These are phyloP conservation scores for Polysphondylium violaceum DNA, from an alignment of 78 protist genomes.

Conservation along the genomic window DNA sequence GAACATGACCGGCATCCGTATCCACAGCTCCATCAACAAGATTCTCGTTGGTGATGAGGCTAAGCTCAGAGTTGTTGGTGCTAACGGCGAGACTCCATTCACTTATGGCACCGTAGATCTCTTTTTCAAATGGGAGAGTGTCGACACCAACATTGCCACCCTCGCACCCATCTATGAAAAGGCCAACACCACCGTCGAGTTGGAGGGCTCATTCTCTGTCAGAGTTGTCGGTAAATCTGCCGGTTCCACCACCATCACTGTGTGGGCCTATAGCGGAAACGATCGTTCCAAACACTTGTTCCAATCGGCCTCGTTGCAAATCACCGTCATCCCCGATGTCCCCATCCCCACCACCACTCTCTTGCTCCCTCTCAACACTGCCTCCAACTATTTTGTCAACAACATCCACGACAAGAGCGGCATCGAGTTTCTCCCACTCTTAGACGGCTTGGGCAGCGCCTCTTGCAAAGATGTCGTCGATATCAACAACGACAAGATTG, in stretches of 20 bases:
- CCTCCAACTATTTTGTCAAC: neutral
- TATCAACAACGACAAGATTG: constrained; percentile 17
- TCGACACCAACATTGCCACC: constrained; percentile 31
- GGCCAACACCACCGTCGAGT: constrained; percentile 55
- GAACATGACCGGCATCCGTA: constrained; percentile 66
- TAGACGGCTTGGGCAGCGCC: neutral
- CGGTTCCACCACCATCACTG: constrained; percentile 43
- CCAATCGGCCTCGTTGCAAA: constrained; percentile 37
- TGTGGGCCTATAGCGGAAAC: constrained; percentile 48
- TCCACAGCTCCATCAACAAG: constrained; percentile 56
- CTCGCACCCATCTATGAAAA: constrained; percentile 44
- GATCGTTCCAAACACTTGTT: constrained; percentile 23
- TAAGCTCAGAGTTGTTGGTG: constrained; percentile 64
- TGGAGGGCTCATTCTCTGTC: constrained; percentile 57
- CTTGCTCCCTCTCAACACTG: constrained; percentile 33
- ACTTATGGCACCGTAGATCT: constrained; percentile 77
- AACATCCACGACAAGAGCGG: neutral
- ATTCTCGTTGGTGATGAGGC: constrained; percentile 65
- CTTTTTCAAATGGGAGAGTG: constrained; percentile 63
- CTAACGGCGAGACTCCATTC: constrained; percentile 76
- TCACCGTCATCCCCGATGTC: constrained; percentile 11
- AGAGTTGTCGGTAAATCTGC: constrained; percentile 40
- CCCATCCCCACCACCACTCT: constrained; percentile 36
- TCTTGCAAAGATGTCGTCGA: constrained; percentile 32
- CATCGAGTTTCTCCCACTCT: constrained; percentile 11